These are phyloP conservation scores for Alternaria angustiovoidea DNA, from an alignment of 2,329 filamentous ascomycete species.

Conservation along the genomic window DNA sequence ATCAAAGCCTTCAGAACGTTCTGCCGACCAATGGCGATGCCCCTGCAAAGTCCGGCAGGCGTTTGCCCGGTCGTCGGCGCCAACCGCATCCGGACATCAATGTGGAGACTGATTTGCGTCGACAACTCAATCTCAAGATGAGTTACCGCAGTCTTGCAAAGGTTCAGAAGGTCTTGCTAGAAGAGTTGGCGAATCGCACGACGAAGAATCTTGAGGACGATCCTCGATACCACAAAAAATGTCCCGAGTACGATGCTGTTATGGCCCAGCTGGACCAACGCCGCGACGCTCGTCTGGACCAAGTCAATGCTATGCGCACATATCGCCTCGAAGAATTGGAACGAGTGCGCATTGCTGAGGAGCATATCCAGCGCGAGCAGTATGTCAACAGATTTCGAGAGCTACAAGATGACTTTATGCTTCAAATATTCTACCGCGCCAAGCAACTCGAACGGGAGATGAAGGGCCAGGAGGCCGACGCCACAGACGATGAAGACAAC, in stretches of 20 bases:
- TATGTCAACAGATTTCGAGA: slow-evolving; percentile 47
- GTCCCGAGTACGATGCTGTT: slow-evolving; percentile 62
- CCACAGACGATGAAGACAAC: slow-evolving; percentile 54
- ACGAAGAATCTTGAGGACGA: slow-evolving; percentile 66
- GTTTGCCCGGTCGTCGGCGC: slow-evolving; percentile 55
- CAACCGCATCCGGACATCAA: slow-evolving; percentile 57
- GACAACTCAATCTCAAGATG: slow-evolving; percentile 72
- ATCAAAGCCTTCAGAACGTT: slow-evolving; percentile 45
- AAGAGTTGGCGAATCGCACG: slow-evolving; percentile 69
- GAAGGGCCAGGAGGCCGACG: slow-evolving; percentile 46
- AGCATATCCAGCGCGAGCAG: slow-evolving; percentile 46
- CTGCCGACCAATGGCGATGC: slow-evolving; percentile 48
- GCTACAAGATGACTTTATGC: slow-evolving; percentile 43
- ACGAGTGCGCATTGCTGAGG: slow-evolving; percentile 45
- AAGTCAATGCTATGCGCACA: slow-evolving; percentile 49
- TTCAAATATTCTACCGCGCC: slow-evolving; percentile 50
- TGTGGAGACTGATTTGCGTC: slow-evolving; percentile 59
- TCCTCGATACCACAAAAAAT: slow-evolving; percentile 61
- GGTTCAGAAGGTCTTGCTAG: slow-evolving; percentile 69
- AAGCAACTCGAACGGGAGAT: slow-evolving; percentile 49
- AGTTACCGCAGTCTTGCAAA: slow-evolving; percentile 70
- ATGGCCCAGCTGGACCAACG: slow-evolving; percentile 61
- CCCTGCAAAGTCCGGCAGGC: slow-evolving; percentile 47
- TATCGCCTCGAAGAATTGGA: slow-evolving; percentile 50
- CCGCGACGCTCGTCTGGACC: slow-evolving; percentile 51